Base-by-base conservation (phyloP, 164 flowering plant species). In the Saururus chinensis region DNA sequence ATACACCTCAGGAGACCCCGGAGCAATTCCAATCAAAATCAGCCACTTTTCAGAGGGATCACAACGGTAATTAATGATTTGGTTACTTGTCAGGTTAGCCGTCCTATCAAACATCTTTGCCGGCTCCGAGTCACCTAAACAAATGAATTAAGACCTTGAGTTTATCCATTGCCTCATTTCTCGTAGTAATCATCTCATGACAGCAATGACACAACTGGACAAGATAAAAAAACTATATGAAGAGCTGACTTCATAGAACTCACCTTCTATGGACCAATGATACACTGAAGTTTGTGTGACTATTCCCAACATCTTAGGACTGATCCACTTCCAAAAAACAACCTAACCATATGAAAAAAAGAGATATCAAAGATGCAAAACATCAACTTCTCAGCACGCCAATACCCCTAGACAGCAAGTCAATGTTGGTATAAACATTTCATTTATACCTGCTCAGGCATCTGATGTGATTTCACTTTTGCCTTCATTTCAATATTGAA, bases 281-380 rank as follows among this genome's bases (percentile, higher is more conserved):
- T 91, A 95, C 20, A 95, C 96, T 1, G 99, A 73, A 49, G 93
- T 75, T 70, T 95, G 99, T 17, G 99, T 95, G 59, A 95, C 99
- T 57, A 95, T 57, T 21, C 98, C 99, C 80, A 95, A 67, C 87
- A 82, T 73, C 70, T 86, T 91, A 40, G 85, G 88, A 16, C 86
- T 76, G 62, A 91, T 89, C 99, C 99, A 95, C 73, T 95, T 95
- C 99, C 99, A 95, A 71, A 95, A 95, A 41, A 83, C 96, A 74
- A 95, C 79, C 99, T 95, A 60, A 19, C 48, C 30, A 63, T 35
- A 26, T 64, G 4, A 30, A 2, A 30, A 2, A 45, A 45, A 45
- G 49, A 17, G 11, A 45, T 2, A 12, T 3, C 14, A 12, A 45
- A 45, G 49, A 2, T 17, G 2, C 49, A 45, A 17, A 45, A 23